Base-by-base conservation (phyloP, 73 alveolate genomes). In the Tetrahymena elliotti region DNA sequence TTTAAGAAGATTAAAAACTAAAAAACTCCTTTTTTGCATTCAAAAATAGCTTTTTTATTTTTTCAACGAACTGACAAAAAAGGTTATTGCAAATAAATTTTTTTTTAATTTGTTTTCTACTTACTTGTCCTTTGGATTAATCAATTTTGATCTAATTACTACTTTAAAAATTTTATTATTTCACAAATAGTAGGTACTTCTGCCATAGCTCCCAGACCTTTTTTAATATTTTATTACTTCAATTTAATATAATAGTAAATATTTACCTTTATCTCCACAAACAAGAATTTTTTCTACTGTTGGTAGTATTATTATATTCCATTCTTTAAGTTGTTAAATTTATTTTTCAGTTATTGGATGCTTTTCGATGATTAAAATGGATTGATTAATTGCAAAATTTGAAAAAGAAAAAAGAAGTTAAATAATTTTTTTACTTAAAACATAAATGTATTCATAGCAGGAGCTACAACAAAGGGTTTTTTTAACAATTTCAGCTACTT, bases 401-500 rank as follows among this genome's bases (percentile, higher is more conserved):
- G 13, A 22, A 47, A 47, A 47, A 47, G 10, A 47, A 12, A 47
- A 1, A 27, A 2, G 2, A 47, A 47, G 13, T 13, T 0, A 2
- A 47, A 18, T 68, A 18, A 24, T 10, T 68, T 68, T 0, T 18
- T 27, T 68, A 68, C 93, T 27, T 93, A 97, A 93, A 37, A 98
- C 99, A 98, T 98, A 52, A 93, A 41, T 35, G 99, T 98, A 93
- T 98, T 98, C 99, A 98, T 98, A 12, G 99, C 99, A 35, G 99
- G 99, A 33, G 99, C 99, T 8, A 98, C 97, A 20, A 97, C 83
- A 16, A 96, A 40, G 1, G 98, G 98, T 95, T 97, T 97, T 33
- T 39, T 84, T 24, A 39, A 33, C 22, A 84, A 16, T 9, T 20
- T 38, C 6, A 31, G 37, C 20, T 16, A 24, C 6, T 24, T 84